phyloP scores from a whole-genome alignment of 129 eudicot species.

The Artemisia argyi region DNA sequence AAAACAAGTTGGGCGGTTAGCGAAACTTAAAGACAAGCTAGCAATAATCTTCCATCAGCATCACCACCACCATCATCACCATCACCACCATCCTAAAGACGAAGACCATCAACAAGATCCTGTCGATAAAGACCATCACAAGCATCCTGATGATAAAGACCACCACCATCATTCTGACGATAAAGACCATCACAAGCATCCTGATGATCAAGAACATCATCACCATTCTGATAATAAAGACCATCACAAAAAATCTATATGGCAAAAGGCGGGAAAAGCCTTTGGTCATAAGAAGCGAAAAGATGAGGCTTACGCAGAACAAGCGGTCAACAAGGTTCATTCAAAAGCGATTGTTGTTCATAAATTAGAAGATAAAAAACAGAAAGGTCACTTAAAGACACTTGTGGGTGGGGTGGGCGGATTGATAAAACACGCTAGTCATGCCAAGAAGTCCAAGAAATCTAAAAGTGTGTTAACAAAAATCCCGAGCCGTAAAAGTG shows the following conservation, averaged over 20 bases:
- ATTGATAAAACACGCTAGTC: conserved; percentile 40
- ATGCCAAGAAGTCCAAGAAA: conserved; percentile 38
- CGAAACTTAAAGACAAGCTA: conserved; percentile 57
- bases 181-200: not conserved
- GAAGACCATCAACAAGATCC: too few relatives aligned
- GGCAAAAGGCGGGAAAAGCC: conserved; percentile 35
- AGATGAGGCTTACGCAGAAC: conserved; percentile 25
- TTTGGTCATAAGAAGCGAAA: conserved; percentile 16
- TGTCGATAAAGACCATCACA: not conserved
- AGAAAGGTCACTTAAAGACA: conserved; percentile 35
- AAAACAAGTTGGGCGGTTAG: conserved; percentile 36
- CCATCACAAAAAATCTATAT: conserved; percentile 24
- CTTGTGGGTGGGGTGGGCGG: conserved; percentile 53
- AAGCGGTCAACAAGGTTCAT: conserved; percentile 17
- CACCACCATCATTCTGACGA: not conserved
- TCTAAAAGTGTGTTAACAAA: conserved; percentile 22
- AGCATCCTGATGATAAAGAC: not conserved
- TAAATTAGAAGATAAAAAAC: conserved; percentile 31
- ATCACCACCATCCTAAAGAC: conserved; percentile 29
- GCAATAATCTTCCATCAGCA: conserved; percentile 71
- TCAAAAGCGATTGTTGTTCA: conserved; percentile 24
- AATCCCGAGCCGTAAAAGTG: not conserved
- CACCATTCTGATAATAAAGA: conserved; percentile 9
- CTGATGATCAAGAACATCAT: not conserved
- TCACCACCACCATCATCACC: conserved; percentile 80